These are phyloP conservation scores for Backusella liffmaniae DNA, from an alignment of 192 early-diverging fungal species.

Conservation along the genomic window DNA sequence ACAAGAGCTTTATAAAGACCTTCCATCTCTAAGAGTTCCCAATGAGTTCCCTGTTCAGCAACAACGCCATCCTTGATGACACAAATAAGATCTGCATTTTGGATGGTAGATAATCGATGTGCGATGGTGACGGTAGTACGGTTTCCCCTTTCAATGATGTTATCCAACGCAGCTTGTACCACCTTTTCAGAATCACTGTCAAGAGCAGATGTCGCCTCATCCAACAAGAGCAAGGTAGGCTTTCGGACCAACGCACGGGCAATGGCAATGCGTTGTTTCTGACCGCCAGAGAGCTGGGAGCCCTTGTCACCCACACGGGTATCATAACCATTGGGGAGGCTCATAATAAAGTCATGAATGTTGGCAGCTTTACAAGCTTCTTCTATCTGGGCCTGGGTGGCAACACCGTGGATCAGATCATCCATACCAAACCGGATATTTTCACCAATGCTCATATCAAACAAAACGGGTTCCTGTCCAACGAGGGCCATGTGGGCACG, in stretches of 20 bases:
- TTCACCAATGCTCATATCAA: constrained; percentile 83
- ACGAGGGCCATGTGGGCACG: constrained; percentile 78
- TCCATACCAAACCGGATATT: constrained; percentile 82
- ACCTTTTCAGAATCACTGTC: constrained; percentile 69
- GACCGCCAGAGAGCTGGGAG: constrained; percentile 57
- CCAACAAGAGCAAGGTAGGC: constrained; percentile 80
- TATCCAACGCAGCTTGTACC: constrained; percentile 67
- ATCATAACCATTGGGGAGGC: constrained; percentile 56
- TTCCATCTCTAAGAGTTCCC: constrained; percentile 60
- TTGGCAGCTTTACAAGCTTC: constrained; percentile 52
- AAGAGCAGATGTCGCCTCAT: constrained; percentile 77
- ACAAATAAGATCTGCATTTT: constrained; percentile 81
- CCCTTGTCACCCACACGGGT: constrained; percentile 70
- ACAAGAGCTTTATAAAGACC: constrained; percentile 63
- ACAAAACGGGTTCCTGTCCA: constrained; percentile 89
- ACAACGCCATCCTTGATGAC: constrained; percentile 73
- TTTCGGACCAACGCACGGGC: constrained; percentile 83
- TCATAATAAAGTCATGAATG: constrained; percentile 55
- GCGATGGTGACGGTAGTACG: constrained; percentile 74
- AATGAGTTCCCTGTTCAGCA: constrained; percentile 73
- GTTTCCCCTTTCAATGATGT: constrained; percentile 47
- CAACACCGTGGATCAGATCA: constrained; percentile 18
- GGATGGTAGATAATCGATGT: constrained; percentile 69
- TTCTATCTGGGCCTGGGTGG: constrained; percentile 57
- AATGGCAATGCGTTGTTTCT: constrained; percentile 84